Conservation (phyloP, 169 alveolate genomes). For the Eimeria mitis region DNA sequence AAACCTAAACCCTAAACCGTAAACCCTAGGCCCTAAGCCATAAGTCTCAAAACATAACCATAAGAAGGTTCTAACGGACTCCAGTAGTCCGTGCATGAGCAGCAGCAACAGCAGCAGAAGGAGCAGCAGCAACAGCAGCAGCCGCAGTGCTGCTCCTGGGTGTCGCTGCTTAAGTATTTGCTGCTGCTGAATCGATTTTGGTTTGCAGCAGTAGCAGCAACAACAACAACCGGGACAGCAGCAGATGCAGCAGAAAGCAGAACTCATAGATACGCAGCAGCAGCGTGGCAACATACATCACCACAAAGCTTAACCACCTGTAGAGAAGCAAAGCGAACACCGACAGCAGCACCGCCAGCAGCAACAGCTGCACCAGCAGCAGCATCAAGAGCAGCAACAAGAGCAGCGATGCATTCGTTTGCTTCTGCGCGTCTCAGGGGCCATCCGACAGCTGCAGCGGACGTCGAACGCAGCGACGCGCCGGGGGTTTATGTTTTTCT, state of each 20-base stretch:
- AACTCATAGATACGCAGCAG: background rate
- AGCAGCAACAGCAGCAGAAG: background rate
- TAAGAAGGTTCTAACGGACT: background rate
- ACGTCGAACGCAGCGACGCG: conserved; percentile 18
- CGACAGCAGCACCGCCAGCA: background rate
- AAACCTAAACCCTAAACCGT: background rate
- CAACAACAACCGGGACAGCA: background rate
- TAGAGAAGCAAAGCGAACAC: background rate
- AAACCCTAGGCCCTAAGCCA: background rate
- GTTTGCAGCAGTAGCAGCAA: background rate
- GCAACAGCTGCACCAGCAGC: conserved; percentile 8
- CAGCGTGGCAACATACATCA: too few relatives aligned
- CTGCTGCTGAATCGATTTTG: background rate
- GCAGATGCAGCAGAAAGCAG: background rate
- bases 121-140: conserved; percentile 7
- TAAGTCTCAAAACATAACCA: background rate
- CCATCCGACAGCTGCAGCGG: conserved; percentile 23
- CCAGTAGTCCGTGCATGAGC: background rate
- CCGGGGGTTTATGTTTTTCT: conserved; percentile 27
- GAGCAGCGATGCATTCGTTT: background rate
- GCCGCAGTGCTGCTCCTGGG: background rate
- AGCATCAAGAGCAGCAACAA: background rate
- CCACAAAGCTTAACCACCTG: too few relatives aligned
- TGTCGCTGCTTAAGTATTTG: background rate
- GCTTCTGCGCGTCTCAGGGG: conserved; percentile 25